phyloP scores from a whole-genome alignment of 1,284 basidiomycete genomes.

The Ceraceosorus bombacis region DNA sequence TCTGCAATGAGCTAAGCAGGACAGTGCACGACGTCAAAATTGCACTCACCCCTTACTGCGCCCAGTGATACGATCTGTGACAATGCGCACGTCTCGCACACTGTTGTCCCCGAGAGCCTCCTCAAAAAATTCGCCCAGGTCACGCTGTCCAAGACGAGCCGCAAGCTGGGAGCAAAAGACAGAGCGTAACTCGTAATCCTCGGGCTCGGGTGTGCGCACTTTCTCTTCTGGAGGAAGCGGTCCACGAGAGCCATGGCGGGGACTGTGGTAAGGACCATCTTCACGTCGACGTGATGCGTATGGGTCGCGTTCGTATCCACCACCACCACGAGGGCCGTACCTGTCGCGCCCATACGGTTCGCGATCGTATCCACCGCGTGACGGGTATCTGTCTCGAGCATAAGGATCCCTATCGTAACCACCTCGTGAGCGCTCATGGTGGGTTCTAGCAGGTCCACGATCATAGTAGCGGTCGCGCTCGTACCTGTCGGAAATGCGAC shows the following conservation, averaged over 20 bases:
- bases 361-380: conserved; percentile 15
- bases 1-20: background rate
- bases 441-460: conserved; percentile 7
- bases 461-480: conserved; percentile 14
- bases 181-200: conserved; percentile 71
- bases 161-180: conserved; percentile 98
- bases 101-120: conserved; percentile 80
- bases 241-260: conserved; percentile 8
- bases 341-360: background rate
- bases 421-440: no score
- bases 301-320: conserved; percentile 1
- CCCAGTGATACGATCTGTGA: conserved; percentile 83
- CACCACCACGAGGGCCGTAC: conserved; percentile 1
- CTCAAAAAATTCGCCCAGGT: conserved; percentile 97
- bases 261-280: conserved; percentile 18
- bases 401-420: conserved; percentile 7
- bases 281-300: conserved; percentile 15
- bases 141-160: conserved; percentile 83
- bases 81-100: conserved; percentile 89
- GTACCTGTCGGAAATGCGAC: background rate
- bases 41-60: conserved; percentile 80
- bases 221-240: conserved; percentile 5
- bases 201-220: conserved; percentile 56
- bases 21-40: background rate
- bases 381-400: background rate